phyloP scores from a whole-genome alignment of 805 yeast species.

The Candida nitratophila region DNA sequence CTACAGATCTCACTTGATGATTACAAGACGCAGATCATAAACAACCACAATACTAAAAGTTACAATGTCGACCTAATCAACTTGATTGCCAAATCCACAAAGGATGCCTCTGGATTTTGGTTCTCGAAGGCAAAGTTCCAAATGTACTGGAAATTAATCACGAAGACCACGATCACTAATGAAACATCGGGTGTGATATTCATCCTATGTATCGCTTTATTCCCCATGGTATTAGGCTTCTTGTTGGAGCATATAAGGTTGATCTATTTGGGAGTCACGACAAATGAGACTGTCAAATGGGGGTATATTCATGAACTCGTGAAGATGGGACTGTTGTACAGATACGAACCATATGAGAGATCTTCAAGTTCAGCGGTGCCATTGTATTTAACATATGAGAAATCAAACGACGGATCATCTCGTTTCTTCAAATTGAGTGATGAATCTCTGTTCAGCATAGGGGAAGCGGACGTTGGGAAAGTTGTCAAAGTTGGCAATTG shows the following conservation, averaged over 20 bases:
- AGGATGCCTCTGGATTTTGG: too few relatives aligned
- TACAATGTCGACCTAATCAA: too few relatives aligned
- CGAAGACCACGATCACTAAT: slow-evolving; percentile 25
- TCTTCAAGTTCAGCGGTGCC: too few relatives aligned
- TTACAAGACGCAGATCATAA: neutral
- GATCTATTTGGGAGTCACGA: slow-evolving; percentile 48
- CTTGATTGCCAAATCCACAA: too few relatives aligned
- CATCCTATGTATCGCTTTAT: slow-evolving; percentile 31
- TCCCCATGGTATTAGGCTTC: slow-evolving; percentile 32
- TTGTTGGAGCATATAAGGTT: slow-evolving; percentile 36
- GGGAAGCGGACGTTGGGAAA: slow-evolving; percentile 4
- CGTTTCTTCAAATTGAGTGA: slow-evolving; percentile 3
- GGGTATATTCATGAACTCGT: slow-evolving; percentile 37
- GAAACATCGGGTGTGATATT: slow-evolving; percentile 36
- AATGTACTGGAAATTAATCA: slow-evolving; percentile 14
- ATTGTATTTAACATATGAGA: neutral
- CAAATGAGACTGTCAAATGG: slow-evolving; percentile 52
- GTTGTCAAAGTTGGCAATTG: slow-evolving; percentile 20
- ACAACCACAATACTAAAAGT: too few relatives aligned
- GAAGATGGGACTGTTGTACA: slow-evolving; percentile 22
- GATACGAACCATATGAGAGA: slow-evolving; percentile 4
- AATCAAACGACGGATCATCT: neutral
- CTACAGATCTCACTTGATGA: slow-evolving; percentile 8
- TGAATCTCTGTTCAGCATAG: neutral
- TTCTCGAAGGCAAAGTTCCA: neutral